These are phyloP conservation scores for Pseudotulostoma volvatum DNA, from an alignment of 495 filamentous ascomycete genomes.

Conservation along the genomic window DNA sequence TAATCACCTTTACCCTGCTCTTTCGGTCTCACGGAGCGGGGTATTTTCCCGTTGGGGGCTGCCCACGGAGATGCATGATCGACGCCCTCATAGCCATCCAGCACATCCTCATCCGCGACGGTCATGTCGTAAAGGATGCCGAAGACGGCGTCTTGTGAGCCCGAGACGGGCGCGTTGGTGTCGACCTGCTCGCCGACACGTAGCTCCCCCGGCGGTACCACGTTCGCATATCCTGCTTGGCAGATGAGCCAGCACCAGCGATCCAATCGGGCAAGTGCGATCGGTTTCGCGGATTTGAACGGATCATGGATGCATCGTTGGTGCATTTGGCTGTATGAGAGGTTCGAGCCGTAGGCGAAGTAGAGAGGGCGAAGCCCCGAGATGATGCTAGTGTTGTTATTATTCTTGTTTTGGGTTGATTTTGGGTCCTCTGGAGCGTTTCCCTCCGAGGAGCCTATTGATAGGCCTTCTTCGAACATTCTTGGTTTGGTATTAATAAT, in stretches of 20 bases:
- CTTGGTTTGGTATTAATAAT: too few species aligned
- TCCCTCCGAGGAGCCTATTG: too few species aligned
- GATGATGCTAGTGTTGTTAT: conserved; percentile 2
- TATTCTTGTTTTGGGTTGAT: conserved; percentile 2
- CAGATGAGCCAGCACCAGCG: conserved; percentile 53
- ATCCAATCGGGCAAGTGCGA: conserved; percentile 29
- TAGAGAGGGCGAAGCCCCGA: conserved; percentile 36
- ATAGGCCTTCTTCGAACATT: too few species aligned
- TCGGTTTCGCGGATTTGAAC: conserved; percentile 31
- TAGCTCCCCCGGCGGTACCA: conserved; percentile 26
- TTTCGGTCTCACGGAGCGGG: conserved; percentile 24
- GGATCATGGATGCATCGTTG: conserved; percentile 40
- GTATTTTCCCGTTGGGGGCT: conserved; percentile 8
- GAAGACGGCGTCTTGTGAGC: conserved; percentile 24
- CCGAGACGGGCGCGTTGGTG: conserved; percentile 10
- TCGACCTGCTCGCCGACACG: conserved; percentile 6
- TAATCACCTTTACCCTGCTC: conserved; percentile 23
- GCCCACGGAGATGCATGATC: conserved; percentile 11
- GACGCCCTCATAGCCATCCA: conserved; percentile 29
- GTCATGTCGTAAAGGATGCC: conserved; percentile 47
- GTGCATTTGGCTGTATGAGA: conserved; percentile 50
- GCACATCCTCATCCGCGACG: conserved; percentile 16
- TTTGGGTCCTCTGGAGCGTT: too few species aligned
- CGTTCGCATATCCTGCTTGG: conserved; percentile 51
- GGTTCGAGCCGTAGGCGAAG: conserved; percentile 62